Evolutionary conservation across 2,329 filamentous ascomycete species (phyloP).

Genomic region (Trichophyton mentagrophytes): DNA sequence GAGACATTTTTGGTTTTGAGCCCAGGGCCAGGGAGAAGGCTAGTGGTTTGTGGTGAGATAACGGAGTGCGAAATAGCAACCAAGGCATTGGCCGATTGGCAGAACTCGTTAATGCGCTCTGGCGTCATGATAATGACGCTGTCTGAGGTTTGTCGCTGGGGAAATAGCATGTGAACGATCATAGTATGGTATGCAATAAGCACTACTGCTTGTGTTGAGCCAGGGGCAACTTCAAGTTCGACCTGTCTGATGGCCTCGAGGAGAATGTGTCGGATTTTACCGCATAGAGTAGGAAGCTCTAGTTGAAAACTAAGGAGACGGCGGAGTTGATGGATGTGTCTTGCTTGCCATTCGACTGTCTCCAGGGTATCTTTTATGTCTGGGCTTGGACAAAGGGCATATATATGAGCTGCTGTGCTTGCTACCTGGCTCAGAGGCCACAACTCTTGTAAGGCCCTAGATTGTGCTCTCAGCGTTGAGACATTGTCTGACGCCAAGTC

Average conservation of each 20-base stretch:
- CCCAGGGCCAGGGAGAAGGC: constrained; percentile 7
- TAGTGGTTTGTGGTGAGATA: constrained; percentile 3
- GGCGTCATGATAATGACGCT: constrained; percentile 6
- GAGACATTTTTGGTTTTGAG: constrained; percentile 4
- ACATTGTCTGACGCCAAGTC: constrained; percentile 9
- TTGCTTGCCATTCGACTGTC: constrained; percentile 7
- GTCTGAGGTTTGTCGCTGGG: constrained; percentile 5
- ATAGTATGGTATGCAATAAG: constrained; percentile 9
- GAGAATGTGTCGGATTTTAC: constrained; percentile 7
- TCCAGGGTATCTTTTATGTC: constrained; percentile 6
- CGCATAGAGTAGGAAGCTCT: constrained; percentile 6
- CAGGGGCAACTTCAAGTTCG: constrained; percentile 5
- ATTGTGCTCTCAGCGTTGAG: constrained; percentile 8
- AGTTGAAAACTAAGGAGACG: constrained; percentile 8
- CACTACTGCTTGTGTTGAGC: constrained; percentile 5
- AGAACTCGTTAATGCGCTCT: constrained; percentile 8
- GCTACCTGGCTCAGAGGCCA: constrained; percentile 9
- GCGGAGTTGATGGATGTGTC: constrained; percentile 8
- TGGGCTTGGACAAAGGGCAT: constrained; percentile 6
- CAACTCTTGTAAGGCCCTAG: constrained; percentile 6
- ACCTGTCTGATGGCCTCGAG: constrained; percentile 7
- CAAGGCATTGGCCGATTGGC: constrained; percentile 7
- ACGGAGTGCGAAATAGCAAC: constrained; percentile 5
- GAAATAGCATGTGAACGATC: constrained; percentile 10
- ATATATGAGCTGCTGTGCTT: constrained; percentile 9